A percentile compares a stretch with the other conserved stretches of the same genome.
Conservation (phyloP, 441 rosid genomes). For the Populus hybrid region DNA sequence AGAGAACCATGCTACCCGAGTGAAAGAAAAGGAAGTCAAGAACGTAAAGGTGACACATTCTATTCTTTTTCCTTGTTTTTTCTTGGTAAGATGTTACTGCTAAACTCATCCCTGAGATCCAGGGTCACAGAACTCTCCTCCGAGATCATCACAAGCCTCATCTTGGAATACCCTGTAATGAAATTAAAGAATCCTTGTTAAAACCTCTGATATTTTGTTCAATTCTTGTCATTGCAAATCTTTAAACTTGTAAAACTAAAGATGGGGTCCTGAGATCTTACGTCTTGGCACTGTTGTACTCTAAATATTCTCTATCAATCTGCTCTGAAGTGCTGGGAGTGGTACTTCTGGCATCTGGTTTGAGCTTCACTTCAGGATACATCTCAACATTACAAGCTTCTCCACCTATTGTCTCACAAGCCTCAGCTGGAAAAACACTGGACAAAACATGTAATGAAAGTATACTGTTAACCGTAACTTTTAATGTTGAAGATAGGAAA, state of each 20-base stretch:
- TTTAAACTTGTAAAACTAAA: neutral
- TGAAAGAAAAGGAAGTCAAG: neutral
- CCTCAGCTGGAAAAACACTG: conserved; percentile 63
- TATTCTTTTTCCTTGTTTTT: neutral
- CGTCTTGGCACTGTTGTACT: conserved; percentile 46
- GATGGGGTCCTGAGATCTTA: conserved; percentile 20
- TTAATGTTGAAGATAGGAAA: neutral
- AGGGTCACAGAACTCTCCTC: conserved; percentile 57
- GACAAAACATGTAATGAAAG: neutral
- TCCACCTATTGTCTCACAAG: conserved; percentile 58
- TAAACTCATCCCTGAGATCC: conserved; percentile 30
- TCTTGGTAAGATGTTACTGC: neutral
- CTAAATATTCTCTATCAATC: conserved; percentile 45
- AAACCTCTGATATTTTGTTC: neutral
- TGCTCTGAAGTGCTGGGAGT: conserved; percentile 26
- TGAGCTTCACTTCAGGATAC: conserved; percentile 53
- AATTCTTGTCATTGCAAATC: conserved; percentile 1
- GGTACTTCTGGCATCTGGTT: conserved; percentile 24
- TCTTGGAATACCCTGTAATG: conserved; percentile 42
- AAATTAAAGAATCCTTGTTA: conserved; percentile 3
- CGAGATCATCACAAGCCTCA: conserved; percentile 63
- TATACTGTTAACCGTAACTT: neutral
- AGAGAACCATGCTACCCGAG: conserved; percentile 11
- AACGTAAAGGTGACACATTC: neutral
- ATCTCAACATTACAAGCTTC: conserved; percentile 49